phyloP scores from a whole-genome alignment of 2,329 filamentous ascomycete genomes.

The Sordariomycetes sp. region DNA sequence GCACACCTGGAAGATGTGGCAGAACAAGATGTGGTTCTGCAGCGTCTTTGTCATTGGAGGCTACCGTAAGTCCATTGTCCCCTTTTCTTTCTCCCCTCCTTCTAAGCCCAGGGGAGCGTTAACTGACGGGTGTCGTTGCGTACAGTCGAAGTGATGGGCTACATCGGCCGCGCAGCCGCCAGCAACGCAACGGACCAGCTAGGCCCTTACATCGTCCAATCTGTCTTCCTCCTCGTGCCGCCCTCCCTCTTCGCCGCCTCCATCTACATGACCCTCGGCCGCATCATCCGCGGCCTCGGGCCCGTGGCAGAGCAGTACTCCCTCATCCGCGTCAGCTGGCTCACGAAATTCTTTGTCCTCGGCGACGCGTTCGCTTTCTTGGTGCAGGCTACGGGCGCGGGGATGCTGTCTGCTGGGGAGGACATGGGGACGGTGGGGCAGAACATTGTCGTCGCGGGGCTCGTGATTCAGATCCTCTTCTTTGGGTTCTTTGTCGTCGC shows the following conservation, averaged over 20 bases:
- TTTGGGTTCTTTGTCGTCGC: slow-evolving; percentile 39
- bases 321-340: slow-evolving; percentile 24
- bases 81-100: neutral
- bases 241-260: slow-evolving; percentile 28
- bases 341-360: slow-evolving; percentile 36
- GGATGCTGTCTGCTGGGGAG: slow-evolving; percentile 11
- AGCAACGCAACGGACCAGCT: slow-evolving; percentile 21
- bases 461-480: slow-evolving; percentile 42
- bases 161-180: slow-evolving; percentile 33
- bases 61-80: slow-evolving; percentile 22
- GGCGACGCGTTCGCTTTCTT: slow-evolving; percentile 34
- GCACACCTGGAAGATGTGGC: slow-evolving; percentile 24
- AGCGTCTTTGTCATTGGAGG: slow-evolving; percentile 38
- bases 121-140: neutral
- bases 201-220: slow-evolving; percentile 24
- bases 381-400: slow-evolving; percentile 14
- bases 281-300: slow-evolving; percentile 23
- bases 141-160: slow-evolving; percentile 34
- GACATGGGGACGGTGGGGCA: slow-evolving; percentile 18
- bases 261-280: slow-evolving; percentile 32
- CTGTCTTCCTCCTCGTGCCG: slow-evolving; percentile 20
- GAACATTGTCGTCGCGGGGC: slow-evolving; percentile 35
- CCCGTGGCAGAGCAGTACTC: slow-evolving; percentile 20
- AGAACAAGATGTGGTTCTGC: slow-evolving; percentile 34
- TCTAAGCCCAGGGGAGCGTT: neutral